Conservation (phyloP, 2,329 filamentous ascomycete species). For the Epichloe baconii region DNA sequence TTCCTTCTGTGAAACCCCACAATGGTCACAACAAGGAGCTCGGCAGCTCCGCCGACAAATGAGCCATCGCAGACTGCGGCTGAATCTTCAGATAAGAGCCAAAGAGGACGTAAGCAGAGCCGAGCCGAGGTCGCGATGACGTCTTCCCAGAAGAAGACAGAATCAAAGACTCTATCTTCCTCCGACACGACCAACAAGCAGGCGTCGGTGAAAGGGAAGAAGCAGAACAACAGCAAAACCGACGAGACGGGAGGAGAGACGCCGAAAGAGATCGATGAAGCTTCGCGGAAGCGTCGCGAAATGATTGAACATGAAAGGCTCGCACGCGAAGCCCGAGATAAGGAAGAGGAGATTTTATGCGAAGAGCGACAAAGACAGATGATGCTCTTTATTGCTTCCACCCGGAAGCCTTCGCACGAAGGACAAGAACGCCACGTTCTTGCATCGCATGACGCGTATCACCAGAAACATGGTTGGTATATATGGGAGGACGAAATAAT, state of each 20-base stretch:
- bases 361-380: constrained; percentile 3
- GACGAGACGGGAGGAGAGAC: neutral
- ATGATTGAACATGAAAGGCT: neutral
- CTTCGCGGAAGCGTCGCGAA: neutral
- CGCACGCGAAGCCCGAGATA: neutral
- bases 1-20: neutral
- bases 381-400: constrained; percentile 10
- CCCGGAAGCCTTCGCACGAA: constrained; percentile 5
- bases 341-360: neutral
- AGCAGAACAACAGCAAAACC: neutral
- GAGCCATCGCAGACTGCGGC: neutral
- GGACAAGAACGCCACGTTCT: neutral
- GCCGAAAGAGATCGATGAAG: neutral
- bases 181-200: neutral
- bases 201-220: neutral
- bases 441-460: constrained; percentile 8
- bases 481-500: constrained; percentile 16
- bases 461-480: constrained; percentile 13
- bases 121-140: neutral
- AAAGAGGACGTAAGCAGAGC: neutral
- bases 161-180: neutral
- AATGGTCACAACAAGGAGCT: constrained; percentile 3
- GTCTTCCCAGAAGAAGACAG: neutral
- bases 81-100: neutral
- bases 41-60: neutral